Conservation (phyloP, 768 basidiomycete species). For the Sporobolomyces pararoseus region DNA sequence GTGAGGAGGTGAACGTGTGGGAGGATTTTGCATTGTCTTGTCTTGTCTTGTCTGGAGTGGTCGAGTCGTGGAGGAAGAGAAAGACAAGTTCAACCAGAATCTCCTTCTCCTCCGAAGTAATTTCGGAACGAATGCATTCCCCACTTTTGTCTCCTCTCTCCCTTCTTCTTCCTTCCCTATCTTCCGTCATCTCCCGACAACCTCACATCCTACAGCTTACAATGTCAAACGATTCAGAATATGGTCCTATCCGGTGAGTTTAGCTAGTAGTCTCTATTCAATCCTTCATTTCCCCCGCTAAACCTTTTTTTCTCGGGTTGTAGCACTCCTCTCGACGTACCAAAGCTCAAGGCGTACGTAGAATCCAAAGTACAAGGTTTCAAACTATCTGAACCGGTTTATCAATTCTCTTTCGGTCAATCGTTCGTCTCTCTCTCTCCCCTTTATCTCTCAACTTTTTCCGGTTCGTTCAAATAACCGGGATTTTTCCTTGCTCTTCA, state of each 20-base stretch:
- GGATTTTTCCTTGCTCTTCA: constrained; percentile 57
- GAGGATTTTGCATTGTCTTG: neutral
- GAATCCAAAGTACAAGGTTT: constrained; percentile 58
- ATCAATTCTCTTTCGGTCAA: constrained; percentile 73
- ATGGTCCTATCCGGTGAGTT: constrained; percentile 30
- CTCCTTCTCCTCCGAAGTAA: neutral
- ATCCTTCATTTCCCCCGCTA: neutral
- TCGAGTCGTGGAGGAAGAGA: neutral
- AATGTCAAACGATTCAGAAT: constrained; percentile 5
- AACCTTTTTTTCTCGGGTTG: neutral
- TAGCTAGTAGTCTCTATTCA: neutral
- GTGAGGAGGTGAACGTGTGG: neutral
- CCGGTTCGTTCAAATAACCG: neutral
- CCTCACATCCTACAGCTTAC: neutral
- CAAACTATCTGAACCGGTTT: constrained; percentile 65
- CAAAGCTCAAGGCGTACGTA: constrained; percentile 53
- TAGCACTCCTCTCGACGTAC: constrained; percentile 24
- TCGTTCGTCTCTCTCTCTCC: constrained; percentile 49
- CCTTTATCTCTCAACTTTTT: neutral
- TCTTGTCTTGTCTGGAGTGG: neutral
- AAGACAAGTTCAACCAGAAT: constrained; percentile 1
- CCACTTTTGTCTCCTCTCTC: neutral
- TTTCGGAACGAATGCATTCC: neutral
- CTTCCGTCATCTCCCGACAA: neutral
- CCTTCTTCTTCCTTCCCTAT: neutral